Evolutionary conservation across 2,329 filamentous ascomycete genomes (phyloP), one percentile per base, ranked within the genome.

Genomic region (Hypomyces rosellus): DNA sequence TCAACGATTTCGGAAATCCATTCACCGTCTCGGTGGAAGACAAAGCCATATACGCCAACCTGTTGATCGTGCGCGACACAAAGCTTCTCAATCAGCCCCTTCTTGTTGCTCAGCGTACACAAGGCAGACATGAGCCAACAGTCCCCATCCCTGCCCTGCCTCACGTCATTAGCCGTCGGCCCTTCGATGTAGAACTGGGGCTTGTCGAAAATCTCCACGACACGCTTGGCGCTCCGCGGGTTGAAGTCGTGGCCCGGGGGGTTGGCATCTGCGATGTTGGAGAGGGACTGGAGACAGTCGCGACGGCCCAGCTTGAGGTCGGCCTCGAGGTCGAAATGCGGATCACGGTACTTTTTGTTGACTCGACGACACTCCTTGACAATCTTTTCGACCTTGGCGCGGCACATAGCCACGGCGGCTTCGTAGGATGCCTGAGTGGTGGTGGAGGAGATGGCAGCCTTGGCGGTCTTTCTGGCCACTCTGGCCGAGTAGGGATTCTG

Each of bases 41-140:
- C 87, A 57, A 93, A 93, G 1, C 89, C 89, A 58, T 93, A 93
- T 1, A 92, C 87, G 12, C 88, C 88, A 3, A 90, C 81, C 33
- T 80, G 74, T 62, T 88, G 80, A 57, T 93, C 81, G 12, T 81
- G 78, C 5, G 81, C 84, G 44, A 93, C 85, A 56, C 88, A 93
- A 8, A 90, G 74, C 48, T 73, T 78, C 64, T 90, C 82, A 48
- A 93, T 87, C 54, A 91, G 66, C 0, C 80, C 82, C 16, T 78
- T 70, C 65, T 88, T 87, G 62, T 88, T 89, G 57, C 82, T 84
- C 54, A 95, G 75, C 0, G 87, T 89, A 54, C 85, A 88, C 39
- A 95, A 68, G 1, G 88, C 86, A 6, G 89, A 85, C 72, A 95
- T 82, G 51, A 93, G 80, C 88, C 89, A 95, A 65, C 89, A 95